These are phyloP conservation scores for Ramularia endophylla DNA, from an alignment of 2,329 filamentous ascomycete genomes.

Conservation along the genomic window DNA sequence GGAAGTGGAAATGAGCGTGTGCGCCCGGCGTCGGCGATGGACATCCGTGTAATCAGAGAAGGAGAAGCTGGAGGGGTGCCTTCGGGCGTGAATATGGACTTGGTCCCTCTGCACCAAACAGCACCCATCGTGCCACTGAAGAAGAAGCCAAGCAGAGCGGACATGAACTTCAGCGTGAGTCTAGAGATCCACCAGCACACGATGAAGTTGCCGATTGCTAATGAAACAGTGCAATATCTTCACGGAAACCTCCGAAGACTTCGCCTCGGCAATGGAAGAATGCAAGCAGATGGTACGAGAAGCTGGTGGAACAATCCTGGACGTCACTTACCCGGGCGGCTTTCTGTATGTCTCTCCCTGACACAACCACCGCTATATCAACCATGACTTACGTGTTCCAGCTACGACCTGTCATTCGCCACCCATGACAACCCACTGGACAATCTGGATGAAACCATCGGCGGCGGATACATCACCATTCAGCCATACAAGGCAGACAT, in stretches of 20 bases:
- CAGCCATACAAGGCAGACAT: not conserved
- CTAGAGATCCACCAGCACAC: too few species aligned
- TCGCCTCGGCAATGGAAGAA: conserved; percentile 10
- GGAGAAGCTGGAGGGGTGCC: too few species aligned
- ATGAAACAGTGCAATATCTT: too few species aligned
- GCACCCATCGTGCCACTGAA: too few species aligned
- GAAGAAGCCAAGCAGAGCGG: too few species aligned
- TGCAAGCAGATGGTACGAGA: conserved; percentile 12
- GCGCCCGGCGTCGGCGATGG: too few species aligned
- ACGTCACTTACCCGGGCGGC: conserved; percentile 15
- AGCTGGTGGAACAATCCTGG: conserved; percentile 13
- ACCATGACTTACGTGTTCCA: not conserved
- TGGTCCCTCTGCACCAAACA: too few species aligned
- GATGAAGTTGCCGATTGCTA: too few species aligned
- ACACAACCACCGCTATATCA: not conserved
- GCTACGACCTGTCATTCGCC: not conserved
- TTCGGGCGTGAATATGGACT: too few species aligned
- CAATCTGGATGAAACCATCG: conserved; percentile 3
- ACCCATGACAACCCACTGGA: conserved; percentile 7
- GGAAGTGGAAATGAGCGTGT: too few species aligned
- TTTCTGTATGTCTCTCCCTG: conserved; percentile 12
- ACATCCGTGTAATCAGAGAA: too few species aligned
- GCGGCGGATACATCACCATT: conserved; percentile 11
- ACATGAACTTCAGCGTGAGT: too few species aligned
- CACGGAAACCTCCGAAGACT: conserved; percentile 1